Conservation (phyloP, 768 basidiomycete genomes). For the Tulasnella sp. region DNA sequence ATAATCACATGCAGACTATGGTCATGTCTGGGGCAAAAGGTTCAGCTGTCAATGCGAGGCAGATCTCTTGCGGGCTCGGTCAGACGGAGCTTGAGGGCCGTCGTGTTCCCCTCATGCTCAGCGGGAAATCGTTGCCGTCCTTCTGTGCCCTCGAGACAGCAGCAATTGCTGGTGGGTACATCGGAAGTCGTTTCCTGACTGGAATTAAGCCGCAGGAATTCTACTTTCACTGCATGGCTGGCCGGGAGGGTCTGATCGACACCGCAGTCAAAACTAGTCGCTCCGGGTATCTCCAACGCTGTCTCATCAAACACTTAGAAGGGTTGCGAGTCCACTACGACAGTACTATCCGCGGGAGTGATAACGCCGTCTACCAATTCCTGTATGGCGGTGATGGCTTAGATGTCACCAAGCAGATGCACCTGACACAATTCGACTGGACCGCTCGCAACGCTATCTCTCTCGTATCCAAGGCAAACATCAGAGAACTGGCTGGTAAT, state of each 20-base stretch:
- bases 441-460: slow-evolving; percentile 77
- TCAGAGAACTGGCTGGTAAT: slow-evolving; percentile 43
- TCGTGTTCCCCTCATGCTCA: slow-evolving; percentile 98
- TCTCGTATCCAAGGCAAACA: slow-evolving; percentile 57
- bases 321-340: slow-evolving; percentile 96
- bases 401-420: slow-evolving; percentile 95
- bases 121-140: slow-evolving; percentile 94
- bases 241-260: slow-evolving; percentile 96
- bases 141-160: slow-evolving; percentile 98
- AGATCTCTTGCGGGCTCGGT: slow-evolving; percentile 95
- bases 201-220: slow-evolving; percentile 98
- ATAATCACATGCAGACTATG: slow-evolving; percentile 99
- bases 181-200: slow-evolving; percentile 96
- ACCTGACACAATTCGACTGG: slow-evolving; percentile 84
- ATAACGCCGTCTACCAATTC: slow-evolving; percentile 90
- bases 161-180: slow-evolving; percentile 95
- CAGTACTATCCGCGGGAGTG: slow-evolving; percentile 92
- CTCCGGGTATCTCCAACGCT: slow-evolving; percentile 95
- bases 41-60: slow-evolving; percentile 90
- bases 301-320: slow-evolving; percentile 96
- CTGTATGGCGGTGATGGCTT: slow-evolving; percentile 92
- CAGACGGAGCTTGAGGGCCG: slow-evolving; percentile 98
- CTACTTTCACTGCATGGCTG: slow-evolving; percentile 99
- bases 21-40: slow-evolving; percentile 97
- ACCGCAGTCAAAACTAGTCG: slow-evolving; percentile 98